A percentile compares a stretch with the other conserved stretches of the same genome.
Conservation (phyloP, 2,329 filamentous ascomycete species). For the Colletotrichum sp. region DNA sequence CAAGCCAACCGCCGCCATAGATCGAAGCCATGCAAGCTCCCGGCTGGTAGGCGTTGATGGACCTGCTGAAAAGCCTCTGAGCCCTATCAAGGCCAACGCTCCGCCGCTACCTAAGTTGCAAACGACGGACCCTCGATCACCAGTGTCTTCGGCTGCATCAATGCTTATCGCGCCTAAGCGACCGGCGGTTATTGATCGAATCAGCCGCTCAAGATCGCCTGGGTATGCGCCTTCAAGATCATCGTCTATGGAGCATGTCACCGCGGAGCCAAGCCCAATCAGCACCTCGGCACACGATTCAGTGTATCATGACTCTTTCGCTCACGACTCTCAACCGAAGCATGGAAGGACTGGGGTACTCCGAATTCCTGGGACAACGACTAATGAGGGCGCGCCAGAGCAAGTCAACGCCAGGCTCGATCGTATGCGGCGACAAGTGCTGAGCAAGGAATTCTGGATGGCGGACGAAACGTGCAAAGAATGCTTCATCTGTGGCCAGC, state of each 20-base stretch:
- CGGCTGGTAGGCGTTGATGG: slow-evolving; percentile 47
- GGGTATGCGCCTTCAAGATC: slow-evolving; percentile 55
- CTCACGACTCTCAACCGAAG: slow-evolving; percentile 49
- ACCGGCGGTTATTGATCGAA: slow-evolving; percentile 61
- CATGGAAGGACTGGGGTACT: slow-evolving; percentile 50
- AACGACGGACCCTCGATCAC: slow-evolving; percentile 31
- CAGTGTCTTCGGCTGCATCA: slow-evolving; percentile 39
- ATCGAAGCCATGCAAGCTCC: slow-evolving; percentile 26
- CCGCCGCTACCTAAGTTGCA: slow-evolving; percentile 39
- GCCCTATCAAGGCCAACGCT: slow-evolving; percentile 42
- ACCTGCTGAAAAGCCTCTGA: slow-evolving; percentile 47
- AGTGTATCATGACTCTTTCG: slow-evolving; percentile 62
- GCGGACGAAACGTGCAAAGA: slow-evolving; percentile 97
- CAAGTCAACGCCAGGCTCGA: slow-evolving; percentile 66
- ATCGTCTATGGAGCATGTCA: slow-evolving; percentile 63
- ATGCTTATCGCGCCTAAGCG: slow-evolving; percentile 45
- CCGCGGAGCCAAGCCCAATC: slow-evolving; percentile 60
- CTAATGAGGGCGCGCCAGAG: slow-evolving; percentile 62
- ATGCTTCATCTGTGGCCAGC: slow-evolving; percentile 89
- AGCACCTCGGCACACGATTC: slow-evolving; percentile 64
- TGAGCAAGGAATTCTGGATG: slow-evolving; percentile 99
- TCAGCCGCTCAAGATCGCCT: slow-evolving; percentile 51
- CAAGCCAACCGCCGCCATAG: slow-evolving; percentile 33
- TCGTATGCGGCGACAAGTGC: slow-evolving; percentile 82
- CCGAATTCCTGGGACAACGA: slow-evolving; percentile 61